These are phyloP conservation scores for Fusarium sp. DNA, from an alignment of 2,329 filamentous ascomycete species.

Conservation along the genomic window DNA sequence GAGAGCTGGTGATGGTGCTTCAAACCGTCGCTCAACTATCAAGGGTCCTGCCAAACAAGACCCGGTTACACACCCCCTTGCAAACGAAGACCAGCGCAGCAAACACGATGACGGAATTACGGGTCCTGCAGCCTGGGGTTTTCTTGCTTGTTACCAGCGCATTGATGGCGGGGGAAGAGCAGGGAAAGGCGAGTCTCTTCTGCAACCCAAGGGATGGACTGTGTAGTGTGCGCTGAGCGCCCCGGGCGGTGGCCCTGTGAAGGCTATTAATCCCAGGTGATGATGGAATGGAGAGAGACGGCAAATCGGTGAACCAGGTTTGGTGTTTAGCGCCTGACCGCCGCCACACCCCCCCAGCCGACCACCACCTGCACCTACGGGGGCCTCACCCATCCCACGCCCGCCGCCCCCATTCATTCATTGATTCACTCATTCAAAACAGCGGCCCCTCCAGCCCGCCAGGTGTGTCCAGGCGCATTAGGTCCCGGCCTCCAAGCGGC, in stretches of 20 bases:
- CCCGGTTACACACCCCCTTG: constrained; percentile 20
- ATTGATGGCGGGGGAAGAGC: constrained; percentile 2
- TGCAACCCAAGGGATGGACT: neutral
- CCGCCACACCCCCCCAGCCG: neutral
- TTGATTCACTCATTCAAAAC: neutral
- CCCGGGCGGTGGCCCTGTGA: constrained; percentile 1
- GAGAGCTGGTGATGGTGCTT: neutral
- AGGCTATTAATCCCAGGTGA: neutral
- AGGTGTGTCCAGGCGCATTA: constrained; percentile 24
- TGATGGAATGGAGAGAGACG: neutral
- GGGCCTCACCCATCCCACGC: constrained; percentile 7
- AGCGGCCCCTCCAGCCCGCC: neutral
- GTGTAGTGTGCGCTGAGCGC: neutral
- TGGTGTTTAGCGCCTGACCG: constrained; percentile 17
- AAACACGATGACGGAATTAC: constrained; percentile 17
- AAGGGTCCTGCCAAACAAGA: constrained; percentile 16
- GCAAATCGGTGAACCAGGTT: neutral
- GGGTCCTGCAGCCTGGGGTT: constrained; percentile 5
- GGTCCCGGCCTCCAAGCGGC: constrained; percentile 33
- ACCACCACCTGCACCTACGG: neutral
- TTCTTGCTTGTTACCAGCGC: neutral
- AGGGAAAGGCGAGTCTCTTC: neutral
- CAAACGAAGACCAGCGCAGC: constrained; percentile 8
- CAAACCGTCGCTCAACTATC: neutral
- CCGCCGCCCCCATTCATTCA: neutral